phyloP scores from a whole-genome alignment of 192 early-diverging fungal species.

The Phycomyces blakesleeanus region DNA sequence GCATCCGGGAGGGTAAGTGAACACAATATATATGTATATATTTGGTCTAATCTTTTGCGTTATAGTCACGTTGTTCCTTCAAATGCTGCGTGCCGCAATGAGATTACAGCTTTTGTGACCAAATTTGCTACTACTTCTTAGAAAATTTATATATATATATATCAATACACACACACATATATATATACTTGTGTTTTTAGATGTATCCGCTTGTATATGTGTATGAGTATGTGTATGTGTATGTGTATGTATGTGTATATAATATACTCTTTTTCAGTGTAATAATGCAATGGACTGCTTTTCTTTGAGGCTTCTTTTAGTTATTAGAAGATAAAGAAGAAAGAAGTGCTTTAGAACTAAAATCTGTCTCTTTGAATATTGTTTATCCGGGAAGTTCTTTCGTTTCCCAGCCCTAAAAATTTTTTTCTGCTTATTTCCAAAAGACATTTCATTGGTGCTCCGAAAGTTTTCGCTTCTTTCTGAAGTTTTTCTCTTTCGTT shows the following conservation, averaged over 20 bases:
- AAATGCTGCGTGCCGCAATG: slow-evolving; percentile 24
- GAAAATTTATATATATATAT: too few species aligned
- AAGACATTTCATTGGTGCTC: neutral
- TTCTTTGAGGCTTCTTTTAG: too few species aligned
- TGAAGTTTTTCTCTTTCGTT: neutral
- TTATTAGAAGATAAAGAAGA: neutral
- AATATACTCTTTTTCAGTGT: too few species aligned
- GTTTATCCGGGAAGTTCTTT: neutral
- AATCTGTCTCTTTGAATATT: neutral
- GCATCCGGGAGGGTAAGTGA: slow-evolving; percentile 38
- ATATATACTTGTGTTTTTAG: too few species aligned
- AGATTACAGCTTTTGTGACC: slow-evolving; percentile 19
- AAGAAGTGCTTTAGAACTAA: neutral
- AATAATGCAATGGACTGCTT: too few species aligned
- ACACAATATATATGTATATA: neutral
- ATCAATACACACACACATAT: too few species aligned
- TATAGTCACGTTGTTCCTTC: slow-evolving; percentile 28
- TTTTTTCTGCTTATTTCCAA: neutral
- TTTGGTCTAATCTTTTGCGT: neutral
- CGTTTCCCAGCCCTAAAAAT: neutral
- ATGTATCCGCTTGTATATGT: too few species aligned
- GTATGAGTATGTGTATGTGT: too few species aligned
- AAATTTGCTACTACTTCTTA: too few species aligned
- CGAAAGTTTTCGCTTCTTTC: neutral
- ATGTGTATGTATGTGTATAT: too few species aligned